These are phyloP conservation scores for Jaltomata sinuosa DNA, from an alignment of 257 asterid species.

Conservation along the genomic window DNA sequence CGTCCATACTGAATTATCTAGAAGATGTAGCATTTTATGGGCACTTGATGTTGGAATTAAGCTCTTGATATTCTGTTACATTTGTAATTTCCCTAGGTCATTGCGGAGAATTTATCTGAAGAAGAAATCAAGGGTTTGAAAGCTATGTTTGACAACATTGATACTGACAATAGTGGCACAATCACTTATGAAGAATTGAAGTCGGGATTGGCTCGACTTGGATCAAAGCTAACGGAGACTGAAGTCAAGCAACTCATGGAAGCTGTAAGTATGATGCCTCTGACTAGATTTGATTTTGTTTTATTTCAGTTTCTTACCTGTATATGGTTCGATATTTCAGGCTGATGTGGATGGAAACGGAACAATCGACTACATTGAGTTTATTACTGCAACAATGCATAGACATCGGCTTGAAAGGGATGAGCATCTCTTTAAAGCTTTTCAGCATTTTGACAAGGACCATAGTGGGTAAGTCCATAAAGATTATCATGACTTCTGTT, in stretches of 20 bases:
- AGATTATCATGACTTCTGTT: neutral
- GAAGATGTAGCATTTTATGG: neutral
- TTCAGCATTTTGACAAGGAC: slow-evolving; percentile 80
- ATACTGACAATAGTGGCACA: slow-evolving; percentile 79
- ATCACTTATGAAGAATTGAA: slow-evolving; percentile 84
- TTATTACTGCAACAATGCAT: slow-evolving; percentile 94
- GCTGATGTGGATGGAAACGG: slow-evolving; percentile 98
- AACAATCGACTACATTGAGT: slow-evolving; percentile 82
- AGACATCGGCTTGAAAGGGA: slow-evolving; percentile 88
- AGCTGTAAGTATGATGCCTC: slow-evolving; percentile 45
- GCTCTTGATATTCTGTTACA: neutral
- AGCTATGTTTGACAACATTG: slow-evolving; percentile 68
- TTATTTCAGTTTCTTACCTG: neutral
- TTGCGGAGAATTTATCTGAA: slow-evolving; percentile 83
- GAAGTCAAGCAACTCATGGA: slow-evolving; percentile 94
- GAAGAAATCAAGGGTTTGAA: slow-evolving; percentile 85
- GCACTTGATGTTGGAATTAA: neutral
- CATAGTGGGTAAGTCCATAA: slow-evolving; percentile 68
- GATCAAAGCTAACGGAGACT: slow-evolving; percentile 65
- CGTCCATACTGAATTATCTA: neutral
- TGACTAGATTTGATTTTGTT: neutral
- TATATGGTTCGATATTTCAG: slow-evolving; percentile 22
- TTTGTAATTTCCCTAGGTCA: slow-evolving; percentile 37
- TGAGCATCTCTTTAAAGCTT: slow-evolving; percentile 71
- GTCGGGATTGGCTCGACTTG: slow-evolving; percentile 79